Evolutionary conservation across 768 basidiomycete species (phyloP).

Genomic region (Coprinopsis sp.): DNA sequence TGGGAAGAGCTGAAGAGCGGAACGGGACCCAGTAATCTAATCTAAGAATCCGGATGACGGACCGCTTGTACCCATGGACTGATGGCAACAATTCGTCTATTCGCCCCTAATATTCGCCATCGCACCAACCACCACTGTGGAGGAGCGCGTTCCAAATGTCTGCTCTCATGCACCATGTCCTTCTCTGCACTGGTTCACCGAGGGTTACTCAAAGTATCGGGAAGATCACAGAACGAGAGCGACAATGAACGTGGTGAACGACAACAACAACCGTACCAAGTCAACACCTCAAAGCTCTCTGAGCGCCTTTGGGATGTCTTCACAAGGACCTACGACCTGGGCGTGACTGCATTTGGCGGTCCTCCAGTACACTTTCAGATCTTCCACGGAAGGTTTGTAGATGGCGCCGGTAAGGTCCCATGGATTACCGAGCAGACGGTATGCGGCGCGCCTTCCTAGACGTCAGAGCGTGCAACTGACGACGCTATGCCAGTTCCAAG

Average conservation of each 20-base stretch:
- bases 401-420: conserved; percentile 27
- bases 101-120: conserved; percentile 3
- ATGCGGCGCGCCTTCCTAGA: conserved; percentile 2
- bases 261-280: conserved; percentile 6
- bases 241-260: neutral
- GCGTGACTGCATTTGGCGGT: conserved; percentile 45
- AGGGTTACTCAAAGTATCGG: conserved; percentile 1
- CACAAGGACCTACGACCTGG: conserved; percentile 33
- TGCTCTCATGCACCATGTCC: neutral
- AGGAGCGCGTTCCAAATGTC: neutral
- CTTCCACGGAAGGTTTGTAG: conserved; percentile 35
- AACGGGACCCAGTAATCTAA: neutral
- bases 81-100: neutral
- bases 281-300: conserved; percentile 15
- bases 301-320: conserved; percentile 28
- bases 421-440: conserved; percentile 41
- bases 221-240: neutral
- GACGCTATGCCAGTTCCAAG: conserved; percentile 28
- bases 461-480: neutral
- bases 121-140: neutral
- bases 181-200: conserved; percentile 7
- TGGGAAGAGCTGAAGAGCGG: neutral
- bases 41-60: neutral
- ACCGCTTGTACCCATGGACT: neutral
- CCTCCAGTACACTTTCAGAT: conserved; percentile 47